A percentile compares a stretch with the other conserved stretches of the same genome.
phyloP scores from a whole-genome alignment of 345 rosid genomes.

The Arabidopsis suecica region DNA sequence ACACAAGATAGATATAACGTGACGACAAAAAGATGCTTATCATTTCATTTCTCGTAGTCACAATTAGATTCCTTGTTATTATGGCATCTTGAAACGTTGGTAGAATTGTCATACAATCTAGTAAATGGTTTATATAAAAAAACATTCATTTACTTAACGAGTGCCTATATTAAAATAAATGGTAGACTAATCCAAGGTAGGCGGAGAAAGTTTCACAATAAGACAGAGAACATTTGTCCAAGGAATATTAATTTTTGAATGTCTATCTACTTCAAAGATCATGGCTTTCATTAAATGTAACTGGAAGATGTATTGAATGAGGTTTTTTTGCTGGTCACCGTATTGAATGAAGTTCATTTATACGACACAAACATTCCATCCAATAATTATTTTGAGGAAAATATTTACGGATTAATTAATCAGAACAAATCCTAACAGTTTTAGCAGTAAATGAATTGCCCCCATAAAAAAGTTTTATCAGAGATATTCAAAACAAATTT shows the following conservation, averaged over 20 bases:
- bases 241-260: background rate
- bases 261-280: slow-evolving; percentile 1
- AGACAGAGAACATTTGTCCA: background rate
- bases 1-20: background rate
- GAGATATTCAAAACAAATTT: background rate
- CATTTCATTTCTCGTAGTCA: slow-evolving; percentile 6
- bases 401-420: background rate
- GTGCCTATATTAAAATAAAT: too few species aligned
- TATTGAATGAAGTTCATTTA: slow-evolving; percentile 1
- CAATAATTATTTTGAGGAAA: background rate
- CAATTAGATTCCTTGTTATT: background rate
- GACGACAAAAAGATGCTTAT: background rate
- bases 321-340: background rate
- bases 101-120: background rate
- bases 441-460: background rate
- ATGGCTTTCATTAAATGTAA: slow-evolving; percentile 18
- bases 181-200: background rate
- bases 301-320: slow-evolving; percentile 10
- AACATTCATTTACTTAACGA: background rate
- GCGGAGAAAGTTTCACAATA: slow-evolving; percentile 7
- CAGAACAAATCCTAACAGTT: background rate
- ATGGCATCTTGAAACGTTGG: background rate
- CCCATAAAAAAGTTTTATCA: background rate
- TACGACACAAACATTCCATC: background rate
- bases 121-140: background rate